Evolutionary conservation across 2,329 filamentous ascomycete genomes (phyloP).

Genomic region (Hymenoscyphus fructigenus): DNA sequence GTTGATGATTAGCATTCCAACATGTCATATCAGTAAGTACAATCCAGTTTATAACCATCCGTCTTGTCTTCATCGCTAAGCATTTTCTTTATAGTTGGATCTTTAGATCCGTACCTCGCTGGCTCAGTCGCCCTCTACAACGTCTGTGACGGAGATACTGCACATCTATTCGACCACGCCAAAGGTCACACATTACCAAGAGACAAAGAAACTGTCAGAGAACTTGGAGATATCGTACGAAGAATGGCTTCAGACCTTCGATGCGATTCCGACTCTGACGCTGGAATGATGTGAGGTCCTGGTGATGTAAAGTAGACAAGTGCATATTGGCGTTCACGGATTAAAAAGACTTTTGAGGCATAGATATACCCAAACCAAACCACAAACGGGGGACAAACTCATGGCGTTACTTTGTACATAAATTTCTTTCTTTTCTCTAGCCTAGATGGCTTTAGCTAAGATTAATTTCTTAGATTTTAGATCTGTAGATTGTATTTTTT

Average conservation of each 20-base stretch:
- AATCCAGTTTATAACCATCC: background rate
- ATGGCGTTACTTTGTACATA: background rate
- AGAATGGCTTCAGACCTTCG: slow-evolving; percentile 23
- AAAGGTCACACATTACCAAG: slow-evolving; percentile 64
- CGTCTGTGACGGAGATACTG: slow-evolving; percentile 61
- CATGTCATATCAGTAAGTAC: slow-evolving; percentile 50
- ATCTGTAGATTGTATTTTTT: background rate
- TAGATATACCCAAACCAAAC: background rate
- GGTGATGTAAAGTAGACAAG: background rate
- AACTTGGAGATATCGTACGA: slow-evolving; percentile 36
- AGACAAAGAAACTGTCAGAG: slow-evolving; percentile 41
- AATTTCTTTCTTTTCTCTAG: background rate
- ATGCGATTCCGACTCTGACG: background rate
- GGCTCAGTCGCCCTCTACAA: slow-evolving; percentile 63
- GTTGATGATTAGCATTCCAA: slow-evolving; percentile 51
- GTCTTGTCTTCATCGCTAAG: slow-evolving; percentile 19
- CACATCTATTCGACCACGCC: slow-evolving; percentile 62
- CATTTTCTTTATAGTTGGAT: slow-evolving; percentile 43
- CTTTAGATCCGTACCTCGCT: slow-evolving; percentile 60
- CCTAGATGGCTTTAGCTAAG: background rate
- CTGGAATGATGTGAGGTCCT: background rate
- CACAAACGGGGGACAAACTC: background rate
- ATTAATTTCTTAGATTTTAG: background rate
- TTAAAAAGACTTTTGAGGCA: background rate
- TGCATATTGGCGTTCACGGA: background rate